A percentile compares a stretch with the other conserved stretches of the same genome.
Conservation (phyloP, 768 basidiomycete species). For the Leccinellum albellum region DNA sequence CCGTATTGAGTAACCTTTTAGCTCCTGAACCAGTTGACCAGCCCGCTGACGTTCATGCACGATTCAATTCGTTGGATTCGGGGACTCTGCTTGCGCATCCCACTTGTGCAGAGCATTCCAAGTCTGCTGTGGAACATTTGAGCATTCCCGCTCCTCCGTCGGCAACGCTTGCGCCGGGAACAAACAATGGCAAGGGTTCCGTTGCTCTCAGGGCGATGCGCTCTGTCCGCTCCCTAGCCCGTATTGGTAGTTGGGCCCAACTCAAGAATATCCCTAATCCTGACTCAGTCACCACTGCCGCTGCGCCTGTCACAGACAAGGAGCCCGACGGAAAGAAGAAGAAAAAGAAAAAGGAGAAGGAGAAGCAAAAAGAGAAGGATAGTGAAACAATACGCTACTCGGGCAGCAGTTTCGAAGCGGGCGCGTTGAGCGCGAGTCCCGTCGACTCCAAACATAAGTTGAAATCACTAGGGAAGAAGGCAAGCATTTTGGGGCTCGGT, state of each 20-base stretch:
- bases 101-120: slow-evolving; percentile 11
- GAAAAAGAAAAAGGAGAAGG: slow-evolving; percentile 37
- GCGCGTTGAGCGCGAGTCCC: slow-evolving; percentile 44
- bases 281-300: slow-evolving; percentile 23
- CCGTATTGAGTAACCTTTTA: slow-evolving; percentile 19
- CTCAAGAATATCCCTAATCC: slow-evolving; percentile 39
- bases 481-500: slow-evolving; percentile 58
- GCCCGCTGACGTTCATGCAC: slow-evolving; percentile 37
- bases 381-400: slow-evolving; percentile 44
- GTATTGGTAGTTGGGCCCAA: slow-evolving; percentile 71
- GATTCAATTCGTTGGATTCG: slow-evolving; percentile 64
- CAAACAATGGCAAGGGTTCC: slow-evolving; percentile 44
- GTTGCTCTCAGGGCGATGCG: slow-evolving; percentile 79
- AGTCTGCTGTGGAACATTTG: slow-evolving; percentile 7
- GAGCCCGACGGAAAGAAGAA: slow-evolving; percentile 33
- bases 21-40: slow-evolving; percentile 44
- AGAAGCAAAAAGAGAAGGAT: slow-evolving; percentile 32
- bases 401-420: slow-evolving; percentile 65
- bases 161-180: slow-evolving; percentile 31
- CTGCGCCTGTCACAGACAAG: slow-evolving; percentile 27
- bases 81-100: slow-evolving; percentile 34
- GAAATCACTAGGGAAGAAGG: slow-evolving; percentile 47
- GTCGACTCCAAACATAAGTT: slow-evolving; percentile 20
- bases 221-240: slow-evolving; percentile 66
- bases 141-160: slow-evolving; percentile 25